Evolutionary conservation across 1,284 basidiomycete genomes (phyloP), one percentile per base, ranked within the genome.

Genomic region (Fomitopsis pinicola): DNA sequence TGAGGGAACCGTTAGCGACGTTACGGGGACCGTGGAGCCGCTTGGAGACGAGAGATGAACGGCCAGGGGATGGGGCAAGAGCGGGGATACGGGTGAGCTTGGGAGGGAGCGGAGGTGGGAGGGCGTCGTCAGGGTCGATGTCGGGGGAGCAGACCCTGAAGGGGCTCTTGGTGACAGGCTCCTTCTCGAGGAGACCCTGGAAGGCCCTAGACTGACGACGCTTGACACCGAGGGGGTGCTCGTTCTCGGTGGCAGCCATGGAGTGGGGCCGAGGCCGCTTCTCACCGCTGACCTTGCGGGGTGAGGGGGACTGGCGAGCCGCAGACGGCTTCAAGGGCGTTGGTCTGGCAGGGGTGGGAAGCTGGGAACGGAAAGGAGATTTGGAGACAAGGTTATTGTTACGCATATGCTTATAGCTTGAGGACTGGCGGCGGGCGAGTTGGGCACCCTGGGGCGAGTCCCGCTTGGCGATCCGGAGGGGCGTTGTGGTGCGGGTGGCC

Each of bases 141-240:
- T 63, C 22, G 17, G 52, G 26, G 62, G 64, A 30, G 66, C 55
- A 45, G 19, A 72, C 71, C 57, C 82, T 82, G 78, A 95, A 95
- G n/a, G 93, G 93, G 67, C 91, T 94, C 76, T 90, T 92, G 28
- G 88, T 87, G 50, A 96, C 94, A 10, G 88, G 86, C 69, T 91
- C 91, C 67, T 82, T 72, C 73, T 90, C 82, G 0, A 88, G 81
- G 42, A 95, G 83, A 33, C 84, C 85, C 69, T 90, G 88, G 67
- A 92, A 87, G 2, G 82, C 86, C 70, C 85, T 88, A 40, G 88
- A 92, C 70, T 93, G 87, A 54, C 87, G 83, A 42, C 91, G 82
- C 72, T 89, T 91, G 67, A 82, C 79, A 3, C 84, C 80, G 56
- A 87, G 80, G 7, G 91, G 90, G 36, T 83, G 83, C 66, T 90